These are phyloP conservation scores for Chalciporus sp. DNA, from an alignment of 1,284 basidiomycete species.

Conservation along the genomic window DNA sequence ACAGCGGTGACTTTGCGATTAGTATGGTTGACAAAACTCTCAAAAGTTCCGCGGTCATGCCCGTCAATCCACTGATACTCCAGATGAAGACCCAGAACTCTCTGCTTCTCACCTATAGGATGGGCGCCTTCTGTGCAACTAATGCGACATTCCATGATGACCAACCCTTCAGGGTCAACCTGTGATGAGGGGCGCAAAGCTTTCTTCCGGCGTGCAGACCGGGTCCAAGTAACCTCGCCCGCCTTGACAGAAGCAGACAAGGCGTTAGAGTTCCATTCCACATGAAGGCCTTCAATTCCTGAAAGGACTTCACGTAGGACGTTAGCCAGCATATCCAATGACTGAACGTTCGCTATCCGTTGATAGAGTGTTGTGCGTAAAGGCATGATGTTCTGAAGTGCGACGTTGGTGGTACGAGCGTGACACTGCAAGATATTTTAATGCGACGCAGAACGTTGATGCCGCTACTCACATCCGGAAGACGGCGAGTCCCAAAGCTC, in stretches of 20 bases:
- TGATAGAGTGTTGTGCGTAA: constrained; percentile 54
- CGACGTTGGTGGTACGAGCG: constrained; percentile 49
- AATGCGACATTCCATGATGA: constrained; percentile 27
- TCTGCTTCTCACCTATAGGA: constrained; percentile 16
- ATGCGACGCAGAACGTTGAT: background rate
- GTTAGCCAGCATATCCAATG: constrained; percentile 14
- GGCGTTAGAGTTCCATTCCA: constrained; percentile 8
- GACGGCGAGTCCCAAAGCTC: constrained; percentile 65
- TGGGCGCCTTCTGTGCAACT: constrained; percentile 30
- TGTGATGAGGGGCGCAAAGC: constrained; percentile 11
- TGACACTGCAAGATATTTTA: constrained; percentile 40
- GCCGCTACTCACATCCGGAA: constrained; percentile 71
- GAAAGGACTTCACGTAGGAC: constrained; percentile 35
- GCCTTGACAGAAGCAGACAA: constrained; percentile 43
- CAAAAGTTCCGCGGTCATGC: constrained; percentile 58
- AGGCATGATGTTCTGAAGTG: constrained; percentile 54
- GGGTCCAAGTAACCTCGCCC: constrained; percentile 70
- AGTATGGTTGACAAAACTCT: constrained; percentile 70
- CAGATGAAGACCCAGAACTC: constrained; percentile 30
- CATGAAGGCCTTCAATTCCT: constrained; percentile 38
- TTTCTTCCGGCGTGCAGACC: constrained; percentile 60
- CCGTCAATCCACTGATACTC: constrained; percentile 69
- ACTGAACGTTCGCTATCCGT: constrained; percentile 30
- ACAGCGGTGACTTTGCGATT: constrained; percentile 33
- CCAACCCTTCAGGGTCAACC: constrained; percentile 1